Evolutionary conservation across 352 stramenopile genomes (phyloP).

Genomic region (Plasmopara halstedii): DNA sequence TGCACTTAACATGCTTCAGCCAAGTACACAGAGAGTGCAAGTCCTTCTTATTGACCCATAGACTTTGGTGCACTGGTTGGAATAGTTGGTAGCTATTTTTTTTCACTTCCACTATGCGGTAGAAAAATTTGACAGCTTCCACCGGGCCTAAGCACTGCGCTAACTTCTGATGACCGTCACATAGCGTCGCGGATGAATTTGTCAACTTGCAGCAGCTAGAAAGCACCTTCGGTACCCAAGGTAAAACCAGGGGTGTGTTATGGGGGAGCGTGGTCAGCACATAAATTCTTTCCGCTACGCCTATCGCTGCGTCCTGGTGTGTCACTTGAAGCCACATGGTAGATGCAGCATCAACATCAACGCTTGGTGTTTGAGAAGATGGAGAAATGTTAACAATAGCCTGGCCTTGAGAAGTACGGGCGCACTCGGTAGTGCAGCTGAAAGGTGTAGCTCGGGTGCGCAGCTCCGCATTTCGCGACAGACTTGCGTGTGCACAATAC

Average conservation of each 20-base stretch:
- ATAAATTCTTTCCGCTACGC: constrained; percentile 31
- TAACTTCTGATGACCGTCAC: constrained; percentile 21
- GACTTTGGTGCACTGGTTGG: constrained; percentile 33
- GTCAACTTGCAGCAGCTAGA: constrained; percentile 35
- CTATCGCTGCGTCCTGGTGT: constrained; percentile 23
- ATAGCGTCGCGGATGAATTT: constrained; percentile 28
- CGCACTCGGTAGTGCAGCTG: constrained; percentile 30
- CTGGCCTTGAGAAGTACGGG: constrained; percentile 42
- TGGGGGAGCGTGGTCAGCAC: constrained; percentile 47
- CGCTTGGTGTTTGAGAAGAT: constrained; percentile 26
- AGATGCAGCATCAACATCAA: constrained; percentile 6
- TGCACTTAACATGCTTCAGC: constrained; percentile 36
- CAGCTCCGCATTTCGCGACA: constrained; percentile 52
- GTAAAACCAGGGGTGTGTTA: constrained; percentile 31
- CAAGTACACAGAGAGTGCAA: constrained; percentile 39
- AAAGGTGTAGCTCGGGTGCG: constrained; percentile 50
- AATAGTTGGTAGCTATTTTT: constrained; percentile 23
- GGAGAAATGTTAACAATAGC: constrained; percentile 30
- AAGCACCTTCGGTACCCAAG: constrained; percentile 47
- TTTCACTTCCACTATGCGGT: constrained; percentile 33
- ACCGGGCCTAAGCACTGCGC: constrained; percentile 28
- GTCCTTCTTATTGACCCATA: constrained; percentile 50
- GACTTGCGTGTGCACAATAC: constrained; percentile 51
- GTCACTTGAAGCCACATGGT: constrained; percentile 49
- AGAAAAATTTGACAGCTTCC: constrained; percentile 31